These are phyloP conservation scores for Monosporascus sp. DNA, from an alignment of 2,329 filamentous ascomycete species.

Conservation along the genomic window DNA sequence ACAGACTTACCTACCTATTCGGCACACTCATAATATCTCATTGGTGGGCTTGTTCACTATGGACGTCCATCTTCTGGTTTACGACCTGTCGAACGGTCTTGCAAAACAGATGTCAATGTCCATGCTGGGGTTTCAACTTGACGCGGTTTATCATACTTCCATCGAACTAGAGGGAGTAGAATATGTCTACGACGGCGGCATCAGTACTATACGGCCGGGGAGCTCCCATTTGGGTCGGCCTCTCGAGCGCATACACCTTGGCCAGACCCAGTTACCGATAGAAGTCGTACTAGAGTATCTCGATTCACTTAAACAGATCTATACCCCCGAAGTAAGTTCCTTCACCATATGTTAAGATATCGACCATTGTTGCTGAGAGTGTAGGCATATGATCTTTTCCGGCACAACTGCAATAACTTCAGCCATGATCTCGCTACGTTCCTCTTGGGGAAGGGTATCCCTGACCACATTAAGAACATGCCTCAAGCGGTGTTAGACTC, in stretches of 20 bases:
- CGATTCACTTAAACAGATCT: conserved; percentile 75
- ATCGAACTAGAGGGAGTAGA: conserved; percentile 80
- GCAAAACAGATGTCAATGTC: conserved; percentile 51
- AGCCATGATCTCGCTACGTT: conserved; percentile 90
- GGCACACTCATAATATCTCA: no score
- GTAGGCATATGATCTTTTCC: conserved; percentile 81
- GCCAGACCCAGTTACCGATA: conserved; percentile 70
- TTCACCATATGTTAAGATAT: not conserved
- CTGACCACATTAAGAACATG: conserved; percentile 77
- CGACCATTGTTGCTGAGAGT: conserved; percentile 1
- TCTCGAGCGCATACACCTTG: conserved; percentile 69
- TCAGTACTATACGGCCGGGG: conserved; percentile 76
- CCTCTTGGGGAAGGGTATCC: conserved; percentile 81
- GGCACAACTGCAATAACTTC: conserved; percentile 97
- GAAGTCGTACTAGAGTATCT: conserved; percentile 85
- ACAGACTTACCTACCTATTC: not conserved
- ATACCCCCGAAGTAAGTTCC: conserved; percentile 63
- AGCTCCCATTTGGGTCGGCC: conserved; percentile 82
- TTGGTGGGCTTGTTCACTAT: conserved; percentile 34
- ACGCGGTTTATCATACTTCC: conserved; percentile 93
- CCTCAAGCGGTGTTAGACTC: conserved; percentile 81
- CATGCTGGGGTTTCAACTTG: conserved; percentile 58
- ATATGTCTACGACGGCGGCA: conserved; percentile 84
- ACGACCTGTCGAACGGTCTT: conserved; percentile 66
- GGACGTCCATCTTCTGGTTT: conserved; percentile 74